A percentile compares a stretch with the other conserved stretches of the same genome.
Conservation (phyloP, 345 rosid species). For the Gossypium anomalum region DNA sequence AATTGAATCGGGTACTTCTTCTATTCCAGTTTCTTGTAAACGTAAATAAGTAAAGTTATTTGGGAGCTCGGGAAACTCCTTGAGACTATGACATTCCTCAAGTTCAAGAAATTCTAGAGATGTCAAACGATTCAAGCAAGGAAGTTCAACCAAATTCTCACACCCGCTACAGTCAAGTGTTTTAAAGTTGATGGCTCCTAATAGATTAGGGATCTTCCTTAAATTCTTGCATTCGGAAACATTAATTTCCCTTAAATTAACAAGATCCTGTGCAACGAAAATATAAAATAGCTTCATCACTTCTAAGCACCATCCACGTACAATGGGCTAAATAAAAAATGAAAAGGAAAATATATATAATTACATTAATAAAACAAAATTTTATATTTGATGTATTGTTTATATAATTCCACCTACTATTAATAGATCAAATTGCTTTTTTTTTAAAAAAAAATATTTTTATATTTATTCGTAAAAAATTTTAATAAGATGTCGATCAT, state of each 20-base stretch:
- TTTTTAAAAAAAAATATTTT: too few species aligned
- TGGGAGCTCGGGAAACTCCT: background rate
- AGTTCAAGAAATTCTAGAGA: background rate
- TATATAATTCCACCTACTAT: too few species aligned
- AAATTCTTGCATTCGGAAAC: background rate
- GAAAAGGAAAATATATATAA: too few species aligned
- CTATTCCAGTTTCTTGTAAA: background rate
- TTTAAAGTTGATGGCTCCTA: background rate
- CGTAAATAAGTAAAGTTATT: background rate
- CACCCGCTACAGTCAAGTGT: background rate
- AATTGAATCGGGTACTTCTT: background rate
- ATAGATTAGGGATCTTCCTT: background rate
- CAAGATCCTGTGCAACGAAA: conserved; percentile 18
- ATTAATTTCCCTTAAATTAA: conserved; percentile 15
- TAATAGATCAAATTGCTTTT: too few species aligned
- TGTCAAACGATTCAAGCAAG: background rate
- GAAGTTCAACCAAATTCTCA: background rate
- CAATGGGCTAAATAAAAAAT: too few species aligned
- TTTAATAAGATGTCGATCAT: too few species aligned
- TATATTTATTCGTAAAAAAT: too few species aligned
- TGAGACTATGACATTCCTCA: background rate
- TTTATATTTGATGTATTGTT: too few species aligned
- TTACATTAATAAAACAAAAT: too few species aligned
- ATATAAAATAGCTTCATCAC: background rate
- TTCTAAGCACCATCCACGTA: too few species aligned